Evolutionary conservation across 371 early-diverging fungal species (phyloP).

Genomic region (Cokeromyces recurvatus): DNA sequence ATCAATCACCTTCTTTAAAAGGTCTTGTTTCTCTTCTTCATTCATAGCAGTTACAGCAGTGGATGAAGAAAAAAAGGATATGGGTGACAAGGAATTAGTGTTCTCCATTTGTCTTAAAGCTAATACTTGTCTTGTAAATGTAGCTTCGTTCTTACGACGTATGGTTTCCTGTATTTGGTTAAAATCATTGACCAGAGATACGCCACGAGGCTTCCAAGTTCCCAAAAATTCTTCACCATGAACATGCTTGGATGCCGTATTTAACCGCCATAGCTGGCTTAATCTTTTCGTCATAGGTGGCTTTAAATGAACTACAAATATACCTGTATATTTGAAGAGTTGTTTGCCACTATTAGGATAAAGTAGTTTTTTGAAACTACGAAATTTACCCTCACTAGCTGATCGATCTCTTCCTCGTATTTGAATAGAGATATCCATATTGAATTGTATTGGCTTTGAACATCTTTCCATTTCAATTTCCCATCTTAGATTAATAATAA

Average conservation of each 20-base stretch:
- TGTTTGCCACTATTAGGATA: constrained; percentile 20
- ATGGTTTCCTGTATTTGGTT: constrained; percentile 37
- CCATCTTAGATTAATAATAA: constrained; percentile 33
- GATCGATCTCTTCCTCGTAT: constrained; percentile 60
- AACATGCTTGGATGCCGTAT: constrained; percentile 73
- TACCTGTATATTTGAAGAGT: constrained; percentile 46
- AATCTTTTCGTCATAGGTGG: constrained; percentile 57
- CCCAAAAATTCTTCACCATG: constrained; percentile 82
- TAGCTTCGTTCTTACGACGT: constrained; percentile 38
- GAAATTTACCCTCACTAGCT: constrained; percentile 25
- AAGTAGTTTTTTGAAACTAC: constrained; percentile 30
- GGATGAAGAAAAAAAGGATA: constrained; percentile 22
- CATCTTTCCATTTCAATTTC: constrained; percentile 58
- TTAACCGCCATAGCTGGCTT: constrained; percentile 69
- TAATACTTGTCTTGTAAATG: constrained; percentile 38
- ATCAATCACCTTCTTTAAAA: constrained; percentile 32
- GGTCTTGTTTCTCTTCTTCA: constrained; percentile 15
- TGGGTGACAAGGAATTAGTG: neutral
- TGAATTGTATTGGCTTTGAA: constrained; percentile 50
- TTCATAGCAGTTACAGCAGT: constrained; percentile 6
- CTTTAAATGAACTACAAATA: constrained; percentile 52
- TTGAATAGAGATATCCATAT: constrained; percentile 63
- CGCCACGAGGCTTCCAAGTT: constrained; percentile 73
- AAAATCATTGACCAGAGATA: constrained; percentile 65
- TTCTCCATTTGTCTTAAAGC: constrained; percentile 8